These are phyloP conservation scores for Sonneratia alba DNA, from an alignment of 345 rosid species.

Conservation along the genomic window DNA sequence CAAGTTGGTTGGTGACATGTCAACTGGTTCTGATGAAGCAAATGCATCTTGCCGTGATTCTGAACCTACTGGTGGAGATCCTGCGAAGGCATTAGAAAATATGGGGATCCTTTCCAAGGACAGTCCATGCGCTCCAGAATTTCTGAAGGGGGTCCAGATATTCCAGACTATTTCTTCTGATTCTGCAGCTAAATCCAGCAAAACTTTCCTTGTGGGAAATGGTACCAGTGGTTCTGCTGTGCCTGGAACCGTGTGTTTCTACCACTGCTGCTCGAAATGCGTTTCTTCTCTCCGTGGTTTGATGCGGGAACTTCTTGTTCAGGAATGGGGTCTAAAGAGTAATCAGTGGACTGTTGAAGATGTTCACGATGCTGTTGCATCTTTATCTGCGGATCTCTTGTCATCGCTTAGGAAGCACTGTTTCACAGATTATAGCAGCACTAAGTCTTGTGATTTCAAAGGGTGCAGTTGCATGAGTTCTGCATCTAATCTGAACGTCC, in stretches of 20 bases:
- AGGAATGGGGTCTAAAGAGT: constrained; percentile 28
- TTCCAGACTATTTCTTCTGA: neutral
- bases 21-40: constrained; percentile 27
- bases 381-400: constrained; percentile 57
- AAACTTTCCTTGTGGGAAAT: constrained; percentile 10
- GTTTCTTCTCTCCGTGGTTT: constrained; percentile 31
- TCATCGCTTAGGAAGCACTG: constrained; percentile 45
- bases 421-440: constrained; percentile 16
- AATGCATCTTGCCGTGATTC: neutral
- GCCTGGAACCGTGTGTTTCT: constrained; percentile 35
- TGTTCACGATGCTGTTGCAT: constrained; percentile 58
- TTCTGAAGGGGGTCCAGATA: neutral
- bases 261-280: constrained; percentile 63
- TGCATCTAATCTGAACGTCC: constrained; percentile 17
- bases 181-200: neutral
- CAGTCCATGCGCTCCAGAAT: constrained; percentile 5
- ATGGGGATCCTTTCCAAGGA: neutral
- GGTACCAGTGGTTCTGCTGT: constrained; percentile 18
- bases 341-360: constrained; percentile 41
- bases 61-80: neutral
- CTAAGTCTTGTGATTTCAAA: constrained; percentile 15
- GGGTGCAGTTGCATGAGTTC: constrained; percentile 37
- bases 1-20: constrained; percentile 9
- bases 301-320: constrained; percentile 42
- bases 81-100: neutral